Conservation (phyloP, 2,329 filamentous ascomycete species). For the Coniochaeta prunicola region DNA sequence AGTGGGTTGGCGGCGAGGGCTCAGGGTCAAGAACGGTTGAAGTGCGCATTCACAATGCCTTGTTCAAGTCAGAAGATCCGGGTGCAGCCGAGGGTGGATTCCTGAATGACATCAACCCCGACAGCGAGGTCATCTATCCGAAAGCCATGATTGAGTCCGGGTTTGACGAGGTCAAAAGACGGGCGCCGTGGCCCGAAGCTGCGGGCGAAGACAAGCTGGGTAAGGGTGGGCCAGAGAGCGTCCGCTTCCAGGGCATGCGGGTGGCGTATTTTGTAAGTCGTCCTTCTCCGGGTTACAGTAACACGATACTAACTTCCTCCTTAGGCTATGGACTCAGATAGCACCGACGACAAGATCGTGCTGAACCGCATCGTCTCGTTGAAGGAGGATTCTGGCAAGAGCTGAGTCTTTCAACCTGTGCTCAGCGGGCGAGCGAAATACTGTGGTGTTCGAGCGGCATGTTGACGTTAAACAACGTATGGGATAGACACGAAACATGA, state of each 20-base stretch:
- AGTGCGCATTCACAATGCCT: conserved; percentile 69
- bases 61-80: conserved; percentile 85
- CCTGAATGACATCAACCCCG: conserved; percentile 74
- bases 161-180: conserved; percentile 65
- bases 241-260: conserved; percentile 87
- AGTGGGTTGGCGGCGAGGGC: conserved; percentile 70
- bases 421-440: neutral
- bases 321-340: conserved; percentile 69
- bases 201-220: conserved; percentile 58
- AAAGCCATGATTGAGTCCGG: conserved; percentile 77
- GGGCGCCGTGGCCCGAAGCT: conserved; percentile 76
- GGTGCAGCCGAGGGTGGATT: conserved; percentile 72
- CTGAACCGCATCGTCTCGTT: conserved; percentile 88
- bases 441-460: neutral
- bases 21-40: conserved; percentile 54
- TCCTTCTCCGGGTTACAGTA: neutral
- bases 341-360: conserved; percentile 70
- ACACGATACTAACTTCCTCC: conserved; percentile 9
- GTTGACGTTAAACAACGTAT: neutral
- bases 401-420: neutral
- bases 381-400: conserved; percentile 79
- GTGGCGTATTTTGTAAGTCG: conserved; percentile 70
- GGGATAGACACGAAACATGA: neutral
- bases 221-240: conserved; percentile 57
- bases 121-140: conserved; percentile 73